Conservation (phyloP, 768 basidiomycete species). For the Mycena vulgaris region DNA sequence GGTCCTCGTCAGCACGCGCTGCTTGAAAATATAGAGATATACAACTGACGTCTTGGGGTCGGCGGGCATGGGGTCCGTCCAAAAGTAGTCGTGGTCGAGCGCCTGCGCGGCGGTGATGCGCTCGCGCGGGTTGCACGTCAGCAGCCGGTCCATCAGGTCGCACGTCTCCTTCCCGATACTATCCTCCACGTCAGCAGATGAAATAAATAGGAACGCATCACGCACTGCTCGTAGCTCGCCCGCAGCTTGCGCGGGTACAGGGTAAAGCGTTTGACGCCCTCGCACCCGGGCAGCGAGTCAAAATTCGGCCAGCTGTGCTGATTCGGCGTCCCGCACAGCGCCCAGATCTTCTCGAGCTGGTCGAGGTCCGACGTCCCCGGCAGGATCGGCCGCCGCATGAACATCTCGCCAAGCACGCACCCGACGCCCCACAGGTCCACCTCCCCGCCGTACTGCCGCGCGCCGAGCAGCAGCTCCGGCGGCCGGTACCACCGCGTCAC, state of each 20-base stretch:
- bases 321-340: constrained; percentile 90
- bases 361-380: constrained; percentile 92
- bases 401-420: constrained; percentile 99
- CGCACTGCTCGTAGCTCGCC: constrained; percentile 72
- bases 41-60: constrained; percentile 81
- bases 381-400: constrained; percentile 87
- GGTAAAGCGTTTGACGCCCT: constrained; percentile 78
- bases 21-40: neutral
- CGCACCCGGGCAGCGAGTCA: constrained; percentile 83
- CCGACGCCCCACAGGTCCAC: constrained; percentile 99
- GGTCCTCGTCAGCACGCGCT: constrained; percentile 10
- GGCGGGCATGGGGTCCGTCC: constrained; percentile 90
- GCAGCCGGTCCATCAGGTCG: constrained; percentile 86
- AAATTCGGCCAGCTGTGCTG: constrained; percentile 87
- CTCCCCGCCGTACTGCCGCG: constrained; percentile 91
- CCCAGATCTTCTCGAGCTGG: constrained; percentile 92
- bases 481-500: constrained; percentile 97
- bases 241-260: constrained; percentile 67
- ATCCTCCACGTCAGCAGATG: constrained; percentile 26
- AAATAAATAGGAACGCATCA: constrained; percentile 35
- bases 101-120: constrained; percentile 90
- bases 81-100: constrained; percentile 95
- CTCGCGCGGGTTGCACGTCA: constrained; percentile 87
- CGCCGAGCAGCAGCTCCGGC: constrained; percentile 92
- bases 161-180: constrained; percentile 82